Conservation (phyloP, 2,329 filamentous ascomycete species). For the Catunica adiposa region DNA sequence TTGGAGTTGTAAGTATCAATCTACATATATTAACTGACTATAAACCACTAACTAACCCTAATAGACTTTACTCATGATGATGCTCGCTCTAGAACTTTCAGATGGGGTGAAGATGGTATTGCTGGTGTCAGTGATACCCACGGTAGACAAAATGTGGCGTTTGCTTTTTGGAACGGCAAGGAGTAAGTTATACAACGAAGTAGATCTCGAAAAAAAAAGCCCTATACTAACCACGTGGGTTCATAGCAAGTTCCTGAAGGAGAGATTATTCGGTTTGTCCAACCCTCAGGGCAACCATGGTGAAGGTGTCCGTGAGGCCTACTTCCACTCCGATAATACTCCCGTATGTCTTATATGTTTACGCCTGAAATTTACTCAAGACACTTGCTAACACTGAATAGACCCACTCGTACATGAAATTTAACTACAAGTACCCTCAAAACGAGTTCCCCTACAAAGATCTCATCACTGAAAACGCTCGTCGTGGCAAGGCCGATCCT, state of each 20-base stretch:
- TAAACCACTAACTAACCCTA: conserved; percentile 1
- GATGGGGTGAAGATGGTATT: conserved; percentile 96
- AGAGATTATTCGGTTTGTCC: conserved; percentile 83
- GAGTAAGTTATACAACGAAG: conserved; percentile 44
- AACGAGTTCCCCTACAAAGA: conserved; percentile 82
- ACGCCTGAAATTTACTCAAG: not conserved
- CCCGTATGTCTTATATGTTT: conserved; percentile 30
- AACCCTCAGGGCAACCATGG: conserved; percentile 96
- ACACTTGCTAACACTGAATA: not conserved
- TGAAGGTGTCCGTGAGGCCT: conserved; percentile 89
- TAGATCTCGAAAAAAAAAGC: not conserved
- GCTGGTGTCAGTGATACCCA: conserved; percentile 86
- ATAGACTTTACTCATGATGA: conserved; percentile 92
- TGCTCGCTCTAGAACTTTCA: conserved; percentile 71
- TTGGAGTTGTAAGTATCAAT: conserved; percentile 63
- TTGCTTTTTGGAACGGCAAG: conserved; percentile 95
- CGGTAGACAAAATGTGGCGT: conserved; percentile 78
- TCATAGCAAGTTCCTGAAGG: conserved; percentile 72
- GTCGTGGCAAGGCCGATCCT: conserved; percentile 54
- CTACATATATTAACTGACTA: not conserved
- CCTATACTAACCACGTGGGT: not conserved
- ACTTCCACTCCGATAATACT: conserved; percentile 93
- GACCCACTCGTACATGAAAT: conserved; percentile 92
- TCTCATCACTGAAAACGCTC: conserved; percentile 67
- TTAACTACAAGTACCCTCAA: conserved; percentile 94